Evolutionary conservation across 768 basidiomycete species (phyloP), one percentile per base, ranked within the genome.

Genomic region (Epithele typhae): DNA sequence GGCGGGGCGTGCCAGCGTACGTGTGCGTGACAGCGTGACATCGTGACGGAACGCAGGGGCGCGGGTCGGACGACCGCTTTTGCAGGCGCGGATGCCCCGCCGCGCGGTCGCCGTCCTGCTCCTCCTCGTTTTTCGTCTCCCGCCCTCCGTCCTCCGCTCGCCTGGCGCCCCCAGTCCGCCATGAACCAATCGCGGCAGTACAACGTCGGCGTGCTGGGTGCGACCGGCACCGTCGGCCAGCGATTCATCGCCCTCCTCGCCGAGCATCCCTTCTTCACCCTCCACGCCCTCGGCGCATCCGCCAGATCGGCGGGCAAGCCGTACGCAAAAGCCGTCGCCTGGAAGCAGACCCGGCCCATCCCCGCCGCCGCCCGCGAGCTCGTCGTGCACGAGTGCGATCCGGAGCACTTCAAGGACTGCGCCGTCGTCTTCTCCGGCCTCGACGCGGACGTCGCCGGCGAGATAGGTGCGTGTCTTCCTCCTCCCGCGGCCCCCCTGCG

Each of bases 221-320:
- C 92, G 1, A 94, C 91, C 0, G 92, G 95, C 47, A 96, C 92
- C 38, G 95, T 97, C 40, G 94, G 95, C 19, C 95, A 98, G 67
- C 80, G 93, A 33, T 99, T 98, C 66, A 87, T 98, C 65, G 76
- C 81, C 40, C 81, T 97, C 39, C 84, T 99, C 39, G 74, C 90
- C 4, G 62, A 70, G 6, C 96, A 99, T 62, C 93, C 95, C 0
- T 97, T 86, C 81, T 97, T 99, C 67, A 69, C 72, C 49, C 75
- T 97, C 55, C 82, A 86, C 63, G 84, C 81, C 0, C 78, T 99
- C 34, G 95, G 94, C 33, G 96, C 96, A 35, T 95, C 92, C 9
- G 68, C 84, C 1, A 67, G 92, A 58, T 94, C 91, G 1, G 92
- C 91, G 12, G 92, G 91, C 9, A 90, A 92, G 60, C 61, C 73